phyloP scores from a whole-genome alignment of 108 stramenopile species.

The Skeletonema marinoi region DNA sequence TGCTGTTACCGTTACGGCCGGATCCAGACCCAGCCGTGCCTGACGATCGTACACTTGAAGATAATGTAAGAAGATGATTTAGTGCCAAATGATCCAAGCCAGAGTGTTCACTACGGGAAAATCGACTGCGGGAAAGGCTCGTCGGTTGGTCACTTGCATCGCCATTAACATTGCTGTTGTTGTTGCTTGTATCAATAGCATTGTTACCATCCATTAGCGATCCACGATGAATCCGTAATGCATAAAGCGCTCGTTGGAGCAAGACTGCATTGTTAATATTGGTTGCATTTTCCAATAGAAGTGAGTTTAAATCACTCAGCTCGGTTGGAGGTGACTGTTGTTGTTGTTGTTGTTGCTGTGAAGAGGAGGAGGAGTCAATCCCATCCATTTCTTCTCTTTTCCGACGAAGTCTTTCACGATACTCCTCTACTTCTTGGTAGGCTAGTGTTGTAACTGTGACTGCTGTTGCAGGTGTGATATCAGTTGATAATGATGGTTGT shows the following conservation, averaged over 20 bases:
- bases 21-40: background rate
- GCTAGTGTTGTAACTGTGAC: background rate
- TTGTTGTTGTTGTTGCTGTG: background rate
- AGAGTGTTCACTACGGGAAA: background rate
- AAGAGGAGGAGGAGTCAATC: background rate
- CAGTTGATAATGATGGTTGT: background rate
- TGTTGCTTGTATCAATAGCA: too few relatives aligned
- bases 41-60: background rate
- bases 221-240: background rate
- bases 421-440: background rate
- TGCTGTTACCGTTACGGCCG: background rate
- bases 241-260: background rate
- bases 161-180: background rate
- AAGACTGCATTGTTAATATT: background rate
- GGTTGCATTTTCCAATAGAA: background rate
- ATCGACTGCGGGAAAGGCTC: too few relatives aligned
- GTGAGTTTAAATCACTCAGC: background rate
- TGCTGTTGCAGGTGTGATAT: background rate
- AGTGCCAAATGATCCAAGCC: background rate
- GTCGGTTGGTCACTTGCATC: background rate
- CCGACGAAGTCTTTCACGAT: background rate
- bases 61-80: background rate
- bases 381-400: background rate
- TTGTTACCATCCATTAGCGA: background rate
- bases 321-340: background rate